These are phyloP conservation scores for Cladosporium austrohemisphaericum DNA, from an alignment of 2,329 filamentous ascomycete species.

Conservation along the genomic window DNA sequence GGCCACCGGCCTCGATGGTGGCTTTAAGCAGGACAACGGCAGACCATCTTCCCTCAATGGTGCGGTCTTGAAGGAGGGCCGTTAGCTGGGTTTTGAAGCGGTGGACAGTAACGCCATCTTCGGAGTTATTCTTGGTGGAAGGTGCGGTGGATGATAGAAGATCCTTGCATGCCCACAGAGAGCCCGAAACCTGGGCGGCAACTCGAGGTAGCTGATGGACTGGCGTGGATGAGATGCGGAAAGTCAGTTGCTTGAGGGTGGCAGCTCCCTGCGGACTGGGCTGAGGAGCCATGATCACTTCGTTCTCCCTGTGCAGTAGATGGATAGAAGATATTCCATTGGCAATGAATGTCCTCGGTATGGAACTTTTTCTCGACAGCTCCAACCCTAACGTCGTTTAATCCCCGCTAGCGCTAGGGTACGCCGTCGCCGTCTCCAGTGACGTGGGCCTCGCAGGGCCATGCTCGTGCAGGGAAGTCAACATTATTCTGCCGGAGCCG, in stretches of 20 bases:
- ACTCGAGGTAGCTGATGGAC: constrained; percentile 70
- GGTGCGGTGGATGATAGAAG: constrained; percentile 60
- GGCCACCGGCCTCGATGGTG: constrained; percentile 75
- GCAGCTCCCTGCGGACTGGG: constrained; percentile 17
- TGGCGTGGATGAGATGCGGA: constrained; percentile 67
- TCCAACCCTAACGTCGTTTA: not conserved
- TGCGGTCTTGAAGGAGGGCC: constrained; percentile 73
- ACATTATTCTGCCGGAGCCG: too few relatives aligned
- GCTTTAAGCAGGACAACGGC: constrained; percentile 77
- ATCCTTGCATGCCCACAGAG: constrained; percentile 52
- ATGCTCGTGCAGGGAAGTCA: not conserved
- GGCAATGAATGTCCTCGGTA: too few relatives aligned
- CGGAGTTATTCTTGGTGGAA: constrained; percentile 58
- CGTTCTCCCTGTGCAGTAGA: too few relatives aligned
- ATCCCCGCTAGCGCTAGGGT: not conserved
- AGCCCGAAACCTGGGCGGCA: constrained; percentile 62
- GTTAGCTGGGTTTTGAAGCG: constrained; percentile 76
- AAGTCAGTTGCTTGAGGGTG: constrained; percentile 52
- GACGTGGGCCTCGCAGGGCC: constrained; percentile 5
- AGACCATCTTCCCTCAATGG: constrained; percentile 68
- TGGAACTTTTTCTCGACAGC: constrained; percentile 2
- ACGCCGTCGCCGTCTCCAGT: not conserved
- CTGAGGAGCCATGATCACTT: constrained; percentile 7
- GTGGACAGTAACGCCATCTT: constrained; percentile 68
- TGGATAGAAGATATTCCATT: too few relatives aligned